These are phyloP conservation scores for Podila horticola DNA, from an alignment of 192 early-diverging fungal species.

Conservation along the genomic window DNA sequence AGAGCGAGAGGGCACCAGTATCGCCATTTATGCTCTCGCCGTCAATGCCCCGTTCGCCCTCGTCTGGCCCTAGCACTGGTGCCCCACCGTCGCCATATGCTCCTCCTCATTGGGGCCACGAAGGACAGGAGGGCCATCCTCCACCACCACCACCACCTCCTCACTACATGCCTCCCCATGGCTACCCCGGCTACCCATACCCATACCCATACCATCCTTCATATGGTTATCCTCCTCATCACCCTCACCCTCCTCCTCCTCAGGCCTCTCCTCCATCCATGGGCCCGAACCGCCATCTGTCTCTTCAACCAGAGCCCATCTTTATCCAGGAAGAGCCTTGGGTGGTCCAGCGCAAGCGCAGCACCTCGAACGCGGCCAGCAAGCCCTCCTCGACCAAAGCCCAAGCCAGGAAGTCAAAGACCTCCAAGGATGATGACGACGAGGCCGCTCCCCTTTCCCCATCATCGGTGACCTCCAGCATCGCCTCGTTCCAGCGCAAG, in stretches of 20 bases:
- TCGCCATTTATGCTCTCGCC: conserved; percentile 48
- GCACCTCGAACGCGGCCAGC: conserved; percentile 4
- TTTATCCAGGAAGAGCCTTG: conserved; percentile 52
- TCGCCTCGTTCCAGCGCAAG: conserved; percentile 1
- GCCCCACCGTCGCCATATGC: conserved; percentile 8
- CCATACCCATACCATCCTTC: conserved; percentile 48
- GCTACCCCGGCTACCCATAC: conserved; percentile 21
- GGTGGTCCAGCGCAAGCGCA: conserved; percentile 41
- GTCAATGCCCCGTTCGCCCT: conserved; percentile 33
- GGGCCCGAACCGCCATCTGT: not conserved
- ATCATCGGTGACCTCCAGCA: conserved; percentile 17
- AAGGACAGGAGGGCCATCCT: conserved; percentile 2
- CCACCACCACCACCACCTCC: conserved; percentile 28
- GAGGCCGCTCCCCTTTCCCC: conserved; percentile 19
- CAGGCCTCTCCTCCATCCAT: conserved; percentile 8
- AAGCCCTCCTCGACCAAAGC: conserved; percentile 7
- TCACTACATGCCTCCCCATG: conserved; percentile 29
- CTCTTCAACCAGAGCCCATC: conserved; percentile 37
- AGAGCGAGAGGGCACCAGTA: conserved; percentile 16
- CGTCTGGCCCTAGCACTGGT: conserved; percentile 8
- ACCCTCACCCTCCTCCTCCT: conserved; percentile 14
- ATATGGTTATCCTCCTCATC: conserved; percentile 42
- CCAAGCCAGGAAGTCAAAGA: not conserved
- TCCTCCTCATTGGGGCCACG: conserved; percentile 43
- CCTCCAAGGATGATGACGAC: conserved; percentile 9